These are phyloP conservation scores for Rhodotorula sp. DNA, from an alignment of 1,284 basidiomycete species.

Conservation along the genomic window DNA sequence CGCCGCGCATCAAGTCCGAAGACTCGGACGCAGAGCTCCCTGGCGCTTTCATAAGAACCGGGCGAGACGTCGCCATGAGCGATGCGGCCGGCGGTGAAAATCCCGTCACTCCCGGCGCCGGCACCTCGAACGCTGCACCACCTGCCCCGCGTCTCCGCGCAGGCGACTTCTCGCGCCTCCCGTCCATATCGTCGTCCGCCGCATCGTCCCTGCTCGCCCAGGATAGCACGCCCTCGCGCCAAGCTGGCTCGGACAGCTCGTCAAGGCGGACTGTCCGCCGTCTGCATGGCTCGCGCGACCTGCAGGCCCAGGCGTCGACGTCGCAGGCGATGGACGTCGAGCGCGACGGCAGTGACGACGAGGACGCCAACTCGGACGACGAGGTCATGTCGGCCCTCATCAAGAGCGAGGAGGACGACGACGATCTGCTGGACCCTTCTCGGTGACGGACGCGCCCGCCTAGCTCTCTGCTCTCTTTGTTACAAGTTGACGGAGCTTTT, in stretches of 20 bases:
- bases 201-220: not conserved
- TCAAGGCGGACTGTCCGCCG: not conserved
- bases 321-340: not conserved
- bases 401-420: not conserved
- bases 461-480: not conserved
- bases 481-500: not conserved
- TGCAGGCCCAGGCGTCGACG: not conserved
- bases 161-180: constrained; percentile 1
- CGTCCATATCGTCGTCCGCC: not conserved
- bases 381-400: not conserved
- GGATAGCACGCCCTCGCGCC: not conserved
- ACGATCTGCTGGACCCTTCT: not conserved
- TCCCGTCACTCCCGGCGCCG: not conserved
- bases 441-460: not conserved
- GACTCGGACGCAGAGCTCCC: not conserved
- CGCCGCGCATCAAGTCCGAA: constrained; percentile 6
- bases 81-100: not conserved
- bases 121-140: not conserved
- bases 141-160: constrained; percentile 2
- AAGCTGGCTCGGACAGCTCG: not conserved
- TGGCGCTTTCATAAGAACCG: not conserved
- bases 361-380: not conserved
- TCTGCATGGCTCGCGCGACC: not conserved
- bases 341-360: not conserved
- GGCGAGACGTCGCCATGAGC: not conserved